Conservation (phyloP, 345 rosid species). For the Raphanus raphanistrum region DNA sequence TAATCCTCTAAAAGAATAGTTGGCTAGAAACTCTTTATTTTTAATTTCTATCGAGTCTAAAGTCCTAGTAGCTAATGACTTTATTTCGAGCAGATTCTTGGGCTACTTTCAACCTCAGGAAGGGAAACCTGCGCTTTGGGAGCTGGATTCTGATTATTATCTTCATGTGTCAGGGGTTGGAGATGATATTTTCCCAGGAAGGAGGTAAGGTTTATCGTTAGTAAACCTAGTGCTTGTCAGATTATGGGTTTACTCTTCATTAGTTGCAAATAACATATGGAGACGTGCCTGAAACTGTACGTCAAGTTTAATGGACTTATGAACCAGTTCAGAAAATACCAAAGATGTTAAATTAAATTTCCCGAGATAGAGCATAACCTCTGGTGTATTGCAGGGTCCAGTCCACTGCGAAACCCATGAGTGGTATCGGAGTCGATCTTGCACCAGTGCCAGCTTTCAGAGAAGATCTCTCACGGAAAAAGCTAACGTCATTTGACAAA, state of each 20-base stretch:
- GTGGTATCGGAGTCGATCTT: conserved; percentile 53
- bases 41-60: neutral
- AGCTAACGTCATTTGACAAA: conserved; percentile 93
- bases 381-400: conserved; percentile 25
- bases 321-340: conserved; percentile 1
- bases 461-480: conserved; percentile 82
- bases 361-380: conserved; percentile 14
- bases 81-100: conserved; percentile 62
- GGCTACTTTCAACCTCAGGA: conserved; percentile 96
- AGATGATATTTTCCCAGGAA: conserved; percentile 68
- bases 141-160: conserved; percentile 95
- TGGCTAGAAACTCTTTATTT: neutral
- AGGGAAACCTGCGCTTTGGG: conserved; percentile 99
- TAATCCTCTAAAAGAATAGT: conserved; percentile 6
- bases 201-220: conserved; percentile 43
- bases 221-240: conserved; percentile 1
- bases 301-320: neutral
- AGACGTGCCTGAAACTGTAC: conserved; percentile 1
- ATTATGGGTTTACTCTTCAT: neutral
- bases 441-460: conserved; percentile 89
- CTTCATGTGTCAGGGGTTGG: conserved; percentile 91
- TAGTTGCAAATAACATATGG: conserved; percentile 8
- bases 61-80: conserved; percentile 1
- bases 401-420: conserved; percentile 45
- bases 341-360: neutral